Conservation (phyloP, 306 rosid species). For the Dryas alaskensis region DNA sequence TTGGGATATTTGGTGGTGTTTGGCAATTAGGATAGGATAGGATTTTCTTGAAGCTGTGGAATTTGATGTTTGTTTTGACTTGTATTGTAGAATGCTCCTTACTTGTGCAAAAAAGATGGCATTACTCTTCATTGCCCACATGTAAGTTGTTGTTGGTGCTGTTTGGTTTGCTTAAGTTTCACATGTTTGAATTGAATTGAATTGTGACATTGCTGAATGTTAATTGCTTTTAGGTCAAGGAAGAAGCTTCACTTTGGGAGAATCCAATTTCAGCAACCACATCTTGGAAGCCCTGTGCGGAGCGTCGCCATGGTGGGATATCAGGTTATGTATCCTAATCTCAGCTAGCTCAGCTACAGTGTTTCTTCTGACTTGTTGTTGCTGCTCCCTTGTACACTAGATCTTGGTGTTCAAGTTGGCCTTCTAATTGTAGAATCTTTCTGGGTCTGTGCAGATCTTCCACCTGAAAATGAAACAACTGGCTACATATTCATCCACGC, state of each 20-base stretch:
- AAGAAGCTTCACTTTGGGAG: conserved; percentile 91
- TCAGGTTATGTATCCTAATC: conserved; percentile 44
- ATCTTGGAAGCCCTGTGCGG: conserved; percentile 98
- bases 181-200: not conserved
- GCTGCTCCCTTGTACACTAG: not conserved
- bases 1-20: not conserved
- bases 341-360: not conserved
- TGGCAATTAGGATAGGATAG: not conserved
- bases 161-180: conserved; percentile 16
- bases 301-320: conserved; percentile 76
- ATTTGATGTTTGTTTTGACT: not conserved
- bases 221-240: conserved; percentile 64
- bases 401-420: not conserved
- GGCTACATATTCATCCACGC: conserved; percentile 97
- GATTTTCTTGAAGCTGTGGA: not conserved
- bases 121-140: conserved; percentile 90
- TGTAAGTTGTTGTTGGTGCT: conserved; percentile 48
- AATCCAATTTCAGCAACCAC: conserved; percentile 91
- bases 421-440: conserved; percentile 16
- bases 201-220: not conserved
- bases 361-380: not conserved
- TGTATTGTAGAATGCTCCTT: conserved; percentile 64
- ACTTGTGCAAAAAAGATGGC: conserved; percentile 89
- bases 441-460: conserved; percentile 62
- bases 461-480: conserved; percentile 75